These are phyloP conservation scores for Macrotyloma uniflorum DNA, from an alignment of 306 rosid species.

Conservation along the genomic window DNA sequence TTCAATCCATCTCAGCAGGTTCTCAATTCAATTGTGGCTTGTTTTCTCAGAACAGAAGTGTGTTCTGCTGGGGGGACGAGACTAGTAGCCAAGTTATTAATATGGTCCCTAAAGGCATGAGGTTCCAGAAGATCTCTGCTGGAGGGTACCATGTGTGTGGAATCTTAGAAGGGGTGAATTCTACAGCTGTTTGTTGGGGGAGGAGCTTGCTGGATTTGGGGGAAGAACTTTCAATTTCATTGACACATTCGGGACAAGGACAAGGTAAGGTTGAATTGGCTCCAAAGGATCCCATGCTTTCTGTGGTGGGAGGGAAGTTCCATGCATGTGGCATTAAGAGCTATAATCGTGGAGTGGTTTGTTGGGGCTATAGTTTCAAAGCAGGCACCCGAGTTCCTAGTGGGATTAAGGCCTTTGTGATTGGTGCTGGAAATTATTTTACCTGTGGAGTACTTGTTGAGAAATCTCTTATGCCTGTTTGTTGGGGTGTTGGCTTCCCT, in stretches of 20 bases:
- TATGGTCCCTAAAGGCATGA: background rate
- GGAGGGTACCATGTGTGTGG: constrained; percentile 18
- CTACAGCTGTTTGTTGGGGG: constrained; percentile 20
- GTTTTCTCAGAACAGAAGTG: constrained; percentile 11
- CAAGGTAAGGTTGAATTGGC: background rate
- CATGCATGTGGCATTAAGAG: constrained; percentile 12
- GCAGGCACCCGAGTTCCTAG: constrained; percentile 14
- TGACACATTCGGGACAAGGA: background rate
- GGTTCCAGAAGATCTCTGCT: constrained; percentile 17
- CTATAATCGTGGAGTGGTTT: constrained; percentile 7
- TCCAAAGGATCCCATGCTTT: constrained; percentile 10
- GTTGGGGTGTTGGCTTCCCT: constrained; percentile 21
- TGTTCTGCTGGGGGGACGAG: constrained; percentile 21
- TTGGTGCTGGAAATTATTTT: constrained; percentile 5
- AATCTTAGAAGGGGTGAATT: background rate
- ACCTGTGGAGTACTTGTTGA: constrained; percentile 4
- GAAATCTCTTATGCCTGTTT: background rate
- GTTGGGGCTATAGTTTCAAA: constrained; percentile 11
- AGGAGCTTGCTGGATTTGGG: constrained; percentile 18
- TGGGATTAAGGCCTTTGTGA: constrained; percentile 5
- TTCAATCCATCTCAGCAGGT: constrained; percentile 5
- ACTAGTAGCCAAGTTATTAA: background rate
- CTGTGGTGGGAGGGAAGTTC: constrained; percentile 21
- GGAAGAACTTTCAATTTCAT: background rate
- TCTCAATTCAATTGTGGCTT: constrained; percentile 15